Evolutionary conservation across 75 land plant genomes (phyloP).

Genomic region (Pinus tabuliformis): DNA sequence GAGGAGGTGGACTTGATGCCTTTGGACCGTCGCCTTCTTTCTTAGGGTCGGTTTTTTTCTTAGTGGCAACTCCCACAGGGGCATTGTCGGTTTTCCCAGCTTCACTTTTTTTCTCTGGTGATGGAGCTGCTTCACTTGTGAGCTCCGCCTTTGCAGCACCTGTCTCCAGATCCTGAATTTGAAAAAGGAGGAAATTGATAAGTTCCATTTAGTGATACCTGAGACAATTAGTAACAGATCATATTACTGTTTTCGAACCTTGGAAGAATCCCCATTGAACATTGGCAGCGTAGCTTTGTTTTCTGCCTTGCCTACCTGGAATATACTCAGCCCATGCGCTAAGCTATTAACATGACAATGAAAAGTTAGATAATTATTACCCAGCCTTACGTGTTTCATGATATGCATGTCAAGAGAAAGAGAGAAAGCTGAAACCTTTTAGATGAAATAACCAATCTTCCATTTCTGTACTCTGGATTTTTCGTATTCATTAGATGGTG

Average conservation of each 20-base stretch:
- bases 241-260: neutral
- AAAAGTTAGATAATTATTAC: neutral
- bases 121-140: constrained; percentile 8
- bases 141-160: neutral
- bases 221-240: neutral
- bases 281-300: constrained; percentile 10
- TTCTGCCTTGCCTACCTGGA: constrained; percentile 17
- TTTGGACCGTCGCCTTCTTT: neutral
- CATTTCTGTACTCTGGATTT: constrained; percentile 17
- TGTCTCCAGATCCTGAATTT: neutral
- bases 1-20: constrained; percentile 4
- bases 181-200: too few relatives aligned
- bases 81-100: neutral
- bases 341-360: constrained; percentile 10
- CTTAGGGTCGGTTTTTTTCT: neutral
- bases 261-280: neutral
- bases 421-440: constrained; percentile 14
- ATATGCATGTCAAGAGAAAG: neutral
- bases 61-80: neutral
- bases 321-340: constrained; percentile 17
- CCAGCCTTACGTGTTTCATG: neutral
- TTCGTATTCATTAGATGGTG: constrained; percentile 24
- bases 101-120: constrained; percentile 1
- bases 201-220: too few relatives aligned
- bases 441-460: constrained; percentile 23